A percentile compares a stretch with the other conserved stretches of the same genome.
These are phyloP conservation scores for Neurospora africana DNA, from an alignment of 495 filamentous ascomycete species.

Conservation along the genomic window DNA sequence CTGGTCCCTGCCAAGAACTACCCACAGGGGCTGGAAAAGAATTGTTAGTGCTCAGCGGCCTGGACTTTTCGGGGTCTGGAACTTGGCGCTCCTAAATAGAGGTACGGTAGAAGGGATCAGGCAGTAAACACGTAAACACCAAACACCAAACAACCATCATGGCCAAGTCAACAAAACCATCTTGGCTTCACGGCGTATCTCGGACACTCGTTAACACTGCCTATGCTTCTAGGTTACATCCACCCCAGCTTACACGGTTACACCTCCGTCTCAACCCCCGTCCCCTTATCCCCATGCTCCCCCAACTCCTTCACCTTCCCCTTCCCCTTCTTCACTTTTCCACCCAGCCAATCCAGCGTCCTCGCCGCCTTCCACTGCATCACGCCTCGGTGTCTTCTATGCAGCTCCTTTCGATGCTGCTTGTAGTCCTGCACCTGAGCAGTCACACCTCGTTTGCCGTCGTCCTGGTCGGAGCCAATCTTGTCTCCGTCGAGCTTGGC, in stretches of 20 bases:
- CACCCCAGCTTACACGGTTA: conserved; percentile 17
- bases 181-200: too few species aligned
- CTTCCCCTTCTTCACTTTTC: conserved; percentile 43
- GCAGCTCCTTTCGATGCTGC: conserved; percentile 46
- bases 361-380: conserved; percentile 62
- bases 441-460: conserved; percentile 30
- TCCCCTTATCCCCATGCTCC: conserved; percentile 45
- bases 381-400: conserved; percentile 52
- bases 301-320: conserved; percentile 42
- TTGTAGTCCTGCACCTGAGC: conserved; percentile 41
- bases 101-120: too few species aligned
- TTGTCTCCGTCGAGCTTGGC: conserved; percentile 3
- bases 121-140: too few species aligned
- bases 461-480: conserved; percentile 11
- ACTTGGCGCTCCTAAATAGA: too few species aligned
- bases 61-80: too few species aligned
- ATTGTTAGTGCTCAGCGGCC: too few species aligned
- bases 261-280: conserved; percentile 50
- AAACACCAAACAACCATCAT: too few species aligned
- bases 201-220: neutral
- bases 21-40: neutral
- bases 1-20: neutral
- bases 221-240: neutral
- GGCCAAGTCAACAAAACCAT: too few species aligned
- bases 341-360: conserved; percentile 48